A percentile compares a stretch with the other conserved stretches of the same genome.
Evolutionary conservation across 2,329 filamentous ascomycete species (phyloP).

Genomic region (Mycocentrospora acerina): DNA sequence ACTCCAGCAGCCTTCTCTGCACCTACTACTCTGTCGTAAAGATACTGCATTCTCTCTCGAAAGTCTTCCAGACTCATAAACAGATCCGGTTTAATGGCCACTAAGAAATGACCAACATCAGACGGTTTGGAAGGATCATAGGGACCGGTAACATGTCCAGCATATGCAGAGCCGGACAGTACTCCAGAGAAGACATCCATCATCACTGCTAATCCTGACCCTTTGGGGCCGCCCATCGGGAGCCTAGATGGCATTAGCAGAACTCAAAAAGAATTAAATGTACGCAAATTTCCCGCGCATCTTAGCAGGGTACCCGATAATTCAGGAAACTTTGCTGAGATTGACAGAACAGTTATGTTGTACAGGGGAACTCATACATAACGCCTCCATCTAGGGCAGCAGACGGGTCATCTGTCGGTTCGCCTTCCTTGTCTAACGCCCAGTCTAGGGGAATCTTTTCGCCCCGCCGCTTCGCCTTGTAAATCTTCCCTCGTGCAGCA

Average conservation of each 20-base stretch:
- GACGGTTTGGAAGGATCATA: no score
- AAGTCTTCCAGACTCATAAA: slow-evolving; percentile 77
- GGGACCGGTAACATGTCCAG: slow-evolving; percentile 72
- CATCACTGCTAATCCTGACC: slow-evolving; percentile 74
- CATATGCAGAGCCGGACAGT: slow-evolving; percentile 75
- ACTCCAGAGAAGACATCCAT: slow-evolving; percentile 88
- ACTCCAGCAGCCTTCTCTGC: slow-evolving; percentile 56
- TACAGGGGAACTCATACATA: no score
- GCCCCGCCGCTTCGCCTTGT: slow-evolving; percentile 67
- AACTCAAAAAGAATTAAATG: no score
- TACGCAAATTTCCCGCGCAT: no score
- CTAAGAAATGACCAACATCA: slow-evolving; percentile 72
- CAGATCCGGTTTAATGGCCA: slow-evolving; percentile 67
- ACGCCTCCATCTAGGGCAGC: slow-evolving; percentile 70
- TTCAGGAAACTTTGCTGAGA: no score
- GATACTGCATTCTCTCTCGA: slow-evolving; percentile 61
- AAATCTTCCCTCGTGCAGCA: slow-evolving; percentile 72
- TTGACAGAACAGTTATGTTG: no score
- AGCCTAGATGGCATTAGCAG: no score
- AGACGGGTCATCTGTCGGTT: slow-evolving; percentile 69
- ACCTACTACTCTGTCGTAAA: slow-evolving; percentile 57
- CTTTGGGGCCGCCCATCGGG: slow-evolving; percentile 83
- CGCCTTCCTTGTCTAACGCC: slow-evolving; percentile 71
- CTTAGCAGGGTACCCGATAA: no score
- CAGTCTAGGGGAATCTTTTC: slow-evolving; percentile 72